Evolutionary conservation across 2,329 filamentous ascomycete genomes (phyloP).

Genomic region (Diaporthe helianthi): DNA sequence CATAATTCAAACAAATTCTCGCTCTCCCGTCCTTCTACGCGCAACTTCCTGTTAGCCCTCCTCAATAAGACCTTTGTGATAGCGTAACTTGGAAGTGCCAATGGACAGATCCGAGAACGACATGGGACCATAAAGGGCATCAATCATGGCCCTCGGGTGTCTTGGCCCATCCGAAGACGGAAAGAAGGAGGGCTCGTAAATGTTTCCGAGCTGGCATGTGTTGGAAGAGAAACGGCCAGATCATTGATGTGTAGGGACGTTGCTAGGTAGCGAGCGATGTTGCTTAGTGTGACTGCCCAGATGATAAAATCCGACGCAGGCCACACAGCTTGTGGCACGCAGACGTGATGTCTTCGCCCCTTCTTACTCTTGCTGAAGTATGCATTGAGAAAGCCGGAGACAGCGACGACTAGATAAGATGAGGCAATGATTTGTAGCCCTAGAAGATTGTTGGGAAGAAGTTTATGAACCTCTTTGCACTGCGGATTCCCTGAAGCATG

Average conservation of each 20-base stretch:
- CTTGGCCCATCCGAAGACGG: constrained; percentile 41
- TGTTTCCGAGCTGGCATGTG: constrained; percentile 45
- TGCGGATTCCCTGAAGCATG: constrained; percentile 2
- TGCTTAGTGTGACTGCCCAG: constrained; percentile 42
- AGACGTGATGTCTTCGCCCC: constrained; percentile 50
- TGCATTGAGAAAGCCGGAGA: constrained; percentile 49
- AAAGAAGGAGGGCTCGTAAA: constrained; percentile 51
- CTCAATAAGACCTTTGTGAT: neutral
- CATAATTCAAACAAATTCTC: neutral
- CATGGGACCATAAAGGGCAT: too few species aligned
- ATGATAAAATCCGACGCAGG: constrained; percentile 50
- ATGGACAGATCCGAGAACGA: neutral
- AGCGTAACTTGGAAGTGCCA: neutral
- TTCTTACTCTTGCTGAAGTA: constrained; percentile 52
- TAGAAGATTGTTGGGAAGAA: constrained; percentile 11
- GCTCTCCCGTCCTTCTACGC: neutral
- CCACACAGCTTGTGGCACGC: constrained; percentile 47
- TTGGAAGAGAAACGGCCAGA: constrained; percentile 49
- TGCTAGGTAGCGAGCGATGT: constrained; percentile 42
- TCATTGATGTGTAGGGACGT: constrained; percentile 47
- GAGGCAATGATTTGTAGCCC: constrained; percentile 51
- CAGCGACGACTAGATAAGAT: constrained; percentile 53
- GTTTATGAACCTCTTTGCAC: neutral
- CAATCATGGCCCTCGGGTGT: constrained; percentile 32
- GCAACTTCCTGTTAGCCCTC: neutral